Evolutionary conservation across 805 yeast species (phyloP), one percentile per base, ranked within the genome.

Genomic region (Suhomyces vadensis): DNA sequence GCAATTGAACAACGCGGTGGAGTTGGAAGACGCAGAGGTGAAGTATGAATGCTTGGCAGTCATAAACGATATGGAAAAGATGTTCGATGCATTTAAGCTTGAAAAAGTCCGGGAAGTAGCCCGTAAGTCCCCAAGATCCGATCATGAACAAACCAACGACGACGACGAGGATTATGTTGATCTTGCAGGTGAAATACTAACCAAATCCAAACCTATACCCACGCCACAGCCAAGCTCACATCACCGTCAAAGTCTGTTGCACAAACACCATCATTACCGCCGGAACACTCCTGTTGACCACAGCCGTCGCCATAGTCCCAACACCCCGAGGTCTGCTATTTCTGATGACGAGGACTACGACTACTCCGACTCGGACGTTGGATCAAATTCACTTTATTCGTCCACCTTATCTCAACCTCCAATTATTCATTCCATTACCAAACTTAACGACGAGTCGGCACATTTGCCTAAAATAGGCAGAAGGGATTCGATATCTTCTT

Each of bases 21-120:
- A 71, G 5, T 58, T 65, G 11, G 76, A 78, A 25, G 86, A 84
- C 53, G 71, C 75, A 14, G 75, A 77, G 33, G 77, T 77, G 9
- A 80, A 82, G 44, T 75, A 79, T 64, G 89, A 85, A 56, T 83
- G 88, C 52, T 69, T 84, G 43, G 79, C 81, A 0, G 82, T 83
- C 23, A 79, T 85, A 22, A 74, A 74, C 47, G 90, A 84, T 51
- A 82, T 85, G 63, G 90, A 84, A 55, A 76, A 81, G 51, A 85
- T 85, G 89, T 84, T 82, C 58, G 83, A 81, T 37, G 75, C 80
- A 0, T 71, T 61, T 52, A 71, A 68, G 47, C 50, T 67, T 31
- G 75, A 71, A 40, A 58, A 55, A 33, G 56, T 61, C 6, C 59
- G 54, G 36, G 55, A 58, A 31, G 47, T 48, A 8, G 52, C 55